Evolutionary conservation across 345 rosid genomes (phyloP).

Genomic region (Erodium maritimum): DNA sequence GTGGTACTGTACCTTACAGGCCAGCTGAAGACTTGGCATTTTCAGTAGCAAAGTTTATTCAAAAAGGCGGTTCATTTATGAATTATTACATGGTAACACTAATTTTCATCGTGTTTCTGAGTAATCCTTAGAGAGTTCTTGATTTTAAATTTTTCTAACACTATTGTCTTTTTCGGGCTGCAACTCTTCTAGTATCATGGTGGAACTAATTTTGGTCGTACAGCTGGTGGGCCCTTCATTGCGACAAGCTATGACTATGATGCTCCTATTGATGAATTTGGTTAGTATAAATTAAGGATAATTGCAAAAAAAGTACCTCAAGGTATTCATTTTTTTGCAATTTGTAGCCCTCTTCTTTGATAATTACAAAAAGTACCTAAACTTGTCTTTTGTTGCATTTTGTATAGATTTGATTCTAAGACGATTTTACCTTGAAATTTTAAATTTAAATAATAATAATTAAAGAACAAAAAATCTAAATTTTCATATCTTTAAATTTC

Average conservation of each 20-base stretch:
- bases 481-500: too few species aligned
- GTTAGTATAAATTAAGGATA: too few species aligned
- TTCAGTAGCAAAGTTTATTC: conserved; percentile 34
- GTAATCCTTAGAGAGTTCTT: neutral
- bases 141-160: neutral
- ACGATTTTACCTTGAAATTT: too few species aligned
- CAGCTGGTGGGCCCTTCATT: conserved; percentile 91
- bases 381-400: too few species aligned
- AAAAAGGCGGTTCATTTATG: conserved; percentile 29
- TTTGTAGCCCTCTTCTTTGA: too few species aligned
- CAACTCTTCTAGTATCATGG: conserved; percentile 67
- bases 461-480: too few species aligned
- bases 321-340: too few species aligned
- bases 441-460: too few species aligned
- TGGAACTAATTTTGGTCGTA: conserved; percentile 86
- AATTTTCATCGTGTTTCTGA: neutral
- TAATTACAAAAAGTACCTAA: too few species aligned
- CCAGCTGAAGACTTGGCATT: conserved; percentile 40
- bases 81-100: conserved; percentile 34
- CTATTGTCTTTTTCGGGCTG: neutral
- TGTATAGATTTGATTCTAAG: too few species aligned
- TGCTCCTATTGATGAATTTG: conserved; percentile 94
- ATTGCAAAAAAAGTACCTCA: too few species aligned
- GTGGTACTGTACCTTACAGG: conserved; percentile 31
- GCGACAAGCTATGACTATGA: conserved; percentile 96